Conservation (phyloP, 805 yeast species). For the Wickerhamomyces rabaulensis region DNA sequence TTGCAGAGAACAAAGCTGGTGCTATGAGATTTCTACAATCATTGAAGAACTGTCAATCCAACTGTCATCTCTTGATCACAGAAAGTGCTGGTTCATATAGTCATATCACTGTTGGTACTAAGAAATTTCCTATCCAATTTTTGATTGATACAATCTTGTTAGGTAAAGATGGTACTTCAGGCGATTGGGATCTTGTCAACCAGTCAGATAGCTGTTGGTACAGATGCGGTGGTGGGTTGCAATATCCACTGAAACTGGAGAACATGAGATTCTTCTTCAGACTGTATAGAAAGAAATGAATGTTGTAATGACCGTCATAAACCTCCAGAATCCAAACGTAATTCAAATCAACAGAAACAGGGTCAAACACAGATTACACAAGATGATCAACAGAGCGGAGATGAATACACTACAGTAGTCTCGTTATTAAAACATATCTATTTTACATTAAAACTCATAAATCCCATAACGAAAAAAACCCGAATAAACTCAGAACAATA, state of each 20-base stretch:
- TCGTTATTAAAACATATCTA: slow-evolving; percentile 13
- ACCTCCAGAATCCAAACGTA: no score
- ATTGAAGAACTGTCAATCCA: slow-evolving; percentile 49
- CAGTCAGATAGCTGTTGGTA: slow-evolving; percentile 81
- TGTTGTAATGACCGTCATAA: background rate
- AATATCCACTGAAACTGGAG: slow-evolving; percentile 68
- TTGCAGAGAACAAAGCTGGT: slow-evolving; percentile 57
- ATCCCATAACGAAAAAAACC: slow-evolving; percentile 15
- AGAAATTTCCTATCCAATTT: slow-evolving; percentile 78
- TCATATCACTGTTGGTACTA: slow-evolving; percentile 68
- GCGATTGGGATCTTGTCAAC: slow-evolving; percentile 62
- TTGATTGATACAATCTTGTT: slow-evolving; percentile 67
- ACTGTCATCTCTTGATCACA: slow-evolving; percentile 59
- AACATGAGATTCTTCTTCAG: slow-evolving; percentile 86
- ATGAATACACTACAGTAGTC: background rate
- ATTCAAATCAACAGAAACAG: no score
- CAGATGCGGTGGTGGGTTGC: slow-evolving; percentile 46
- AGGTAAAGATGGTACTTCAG: slow-evolving; percentile 40
- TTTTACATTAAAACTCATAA: slow-evolving; percentile 14
- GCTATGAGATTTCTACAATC: slow-evolving; percentile 56
- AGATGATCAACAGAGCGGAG: no score
- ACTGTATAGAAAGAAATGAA: slow-evolving; percentile 52
- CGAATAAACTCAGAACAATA: slow-evolving; percentile 10
- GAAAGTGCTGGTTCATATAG: slow-evolving; percentile 93
- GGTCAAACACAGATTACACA: no score